Conservation (phyloP, 805 yeast genomes). For the Wickerhamomyces rabaulensis region DNA sequence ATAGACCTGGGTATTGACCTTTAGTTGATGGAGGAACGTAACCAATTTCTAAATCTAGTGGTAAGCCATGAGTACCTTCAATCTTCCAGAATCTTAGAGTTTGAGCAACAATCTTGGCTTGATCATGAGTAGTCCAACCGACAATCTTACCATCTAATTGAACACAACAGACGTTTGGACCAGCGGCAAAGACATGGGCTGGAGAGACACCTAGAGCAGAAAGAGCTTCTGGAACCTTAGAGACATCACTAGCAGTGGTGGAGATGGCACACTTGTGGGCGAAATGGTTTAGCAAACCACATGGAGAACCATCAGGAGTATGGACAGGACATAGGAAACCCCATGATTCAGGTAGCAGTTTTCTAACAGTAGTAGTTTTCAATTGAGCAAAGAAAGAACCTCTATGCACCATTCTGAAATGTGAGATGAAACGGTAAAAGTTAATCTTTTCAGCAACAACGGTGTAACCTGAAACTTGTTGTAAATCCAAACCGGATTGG, state of each 20-base stretch:
- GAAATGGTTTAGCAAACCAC: slow-evolving; percentile 95
- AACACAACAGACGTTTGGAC: slow-evolving; percentile 83
- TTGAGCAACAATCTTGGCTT: slow-evolving; percentile 81
- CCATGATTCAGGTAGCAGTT: slow-evolving; percentile 96
- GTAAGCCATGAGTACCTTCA: slow-evolving; percentile 71
- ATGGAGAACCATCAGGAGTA: slow-evolving; percentile 99
- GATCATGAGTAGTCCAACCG: slow-evolving; percentile 92
- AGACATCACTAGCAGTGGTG: slow-evolving; percentile 69
- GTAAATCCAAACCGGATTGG: slow-evolving; percentile 95
- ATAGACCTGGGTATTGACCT: slow-evolving; percentile 97
- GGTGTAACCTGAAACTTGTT: slow-evolving; percentile 96
- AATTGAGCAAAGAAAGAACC: slow-evolving; percentile 98
- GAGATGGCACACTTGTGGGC: slow-evolving; percentile 91
- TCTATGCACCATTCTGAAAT: slow-evolving; percentile 98
- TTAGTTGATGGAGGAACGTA: slow-evolving; percentile 92
- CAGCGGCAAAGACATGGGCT: slow-evolving; percentile 76
- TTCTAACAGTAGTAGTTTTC: slow-evolving; percentile 96
- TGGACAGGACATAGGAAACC: slow-evolving; percentile 98
- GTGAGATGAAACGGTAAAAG: slow-evolving; percentile 95
- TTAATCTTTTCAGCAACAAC: slow-evolving; percentile 98
- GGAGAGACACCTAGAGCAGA: slow-evolving; percentile 77
- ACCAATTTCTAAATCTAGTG: slow-evolving; percentile 86
- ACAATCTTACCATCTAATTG: slow-evolving; percentile 89
- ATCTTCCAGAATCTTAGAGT: slow-evolving; percentile 92
- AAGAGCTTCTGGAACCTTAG: slow-evolving; percentile 61